These are phyloP conservation scores for Penicillium sp. DNA, from an alignment of 2,329 filamentous ascomycete species.

Conservation along the genomic window DNA sequence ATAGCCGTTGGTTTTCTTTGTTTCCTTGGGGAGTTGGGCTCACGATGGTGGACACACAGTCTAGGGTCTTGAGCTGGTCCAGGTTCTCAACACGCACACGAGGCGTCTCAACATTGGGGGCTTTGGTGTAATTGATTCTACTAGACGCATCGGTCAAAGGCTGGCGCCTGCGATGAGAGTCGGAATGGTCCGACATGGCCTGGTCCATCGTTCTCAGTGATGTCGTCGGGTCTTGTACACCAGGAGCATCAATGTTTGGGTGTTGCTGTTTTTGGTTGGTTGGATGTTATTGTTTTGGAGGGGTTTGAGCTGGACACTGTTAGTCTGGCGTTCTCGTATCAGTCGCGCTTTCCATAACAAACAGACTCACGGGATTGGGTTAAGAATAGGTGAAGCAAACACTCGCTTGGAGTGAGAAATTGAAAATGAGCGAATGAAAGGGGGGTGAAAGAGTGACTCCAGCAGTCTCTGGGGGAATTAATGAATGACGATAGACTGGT, in stretches of 20 bases:
- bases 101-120: slow-evolving; percentile 26
- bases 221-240: background rate
- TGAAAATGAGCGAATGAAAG: slow-evolving; percentile 4
- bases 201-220: slow-evolving; percentile 20
- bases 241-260: background rate
- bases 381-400: background rate
- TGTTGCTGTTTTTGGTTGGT: too few species aligned
- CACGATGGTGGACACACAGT: slow-evolving; percentile 38
- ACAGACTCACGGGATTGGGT: slow-evolving; percentile 7
- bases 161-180: slow-evolving; percentile 29
- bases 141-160: slow-evolving; percentile 32
- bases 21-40: slow-evolving; percentile 39
- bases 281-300: background rate
- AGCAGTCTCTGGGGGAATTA: slow-evolving; percentile 16
- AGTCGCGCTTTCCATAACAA: background rate
- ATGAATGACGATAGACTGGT: slow-evolving; percentile 22
- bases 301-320: slow-evolving; percentile 4
- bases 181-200: slow-evolving; percentile 25
- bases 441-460: slow-evolving; percentile 28
- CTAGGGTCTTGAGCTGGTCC: slow-evolving; percentile 27
- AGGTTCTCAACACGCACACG: slow-evolving; percentile 23
- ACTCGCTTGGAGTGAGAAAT: background rate
- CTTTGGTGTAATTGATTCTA: slow-evolving; percentile 28
- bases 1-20: slow-evolving; percentile 60
- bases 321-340: background rate